phyloP scores from a whole-genome alignment of 495 filamentous ascomycete genomes.

The Neurospora sp. region DNA sequence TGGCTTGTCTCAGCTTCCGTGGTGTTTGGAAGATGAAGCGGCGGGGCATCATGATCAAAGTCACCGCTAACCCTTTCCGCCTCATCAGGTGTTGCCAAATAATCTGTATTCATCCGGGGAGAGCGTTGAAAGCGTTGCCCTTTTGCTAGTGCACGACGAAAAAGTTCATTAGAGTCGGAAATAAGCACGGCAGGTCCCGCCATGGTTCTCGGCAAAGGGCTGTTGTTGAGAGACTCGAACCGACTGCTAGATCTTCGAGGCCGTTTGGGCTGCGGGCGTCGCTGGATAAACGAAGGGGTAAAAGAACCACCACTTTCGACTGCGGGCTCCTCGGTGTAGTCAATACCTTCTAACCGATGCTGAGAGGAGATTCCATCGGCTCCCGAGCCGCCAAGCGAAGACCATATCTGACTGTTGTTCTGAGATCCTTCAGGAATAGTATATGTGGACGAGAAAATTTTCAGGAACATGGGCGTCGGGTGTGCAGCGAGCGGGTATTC shows the following conservation, averaged over 20 bases:
- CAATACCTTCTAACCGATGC: not conserved
- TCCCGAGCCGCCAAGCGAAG: slow-evolving; percentile 44
- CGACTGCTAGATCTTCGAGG: slow-evolving; percentile 15
- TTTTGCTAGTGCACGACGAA: slow-evolving; percentile 25
- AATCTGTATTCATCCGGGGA: slow-evolving; percentile 9
- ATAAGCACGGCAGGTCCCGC: not conserved
- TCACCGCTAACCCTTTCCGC: slow-evolving; percentile 23
- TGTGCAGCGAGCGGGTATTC: slow-evolving; percentile 78
- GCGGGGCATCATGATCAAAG: slow-evolving; percentile 11
- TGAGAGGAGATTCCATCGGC: not conserved
- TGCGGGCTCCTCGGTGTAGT: not conserved
- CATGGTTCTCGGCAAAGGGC: slow-evolving; percentile 14
- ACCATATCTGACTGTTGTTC: slow-evolving; percentile 47
- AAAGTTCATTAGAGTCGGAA: slow-evolving; percentile 3
- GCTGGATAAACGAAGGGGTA: not conserved
- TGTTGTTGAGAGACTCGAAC: slow-evolving; percentile 27
- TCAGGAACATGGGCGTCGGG: slow-evolving; percentile 32
- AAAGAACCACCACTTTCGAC: not conserved
- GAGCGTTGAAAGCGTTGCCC: slow-evolving; percentile 11
- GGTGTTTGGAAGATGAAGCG: slow-evolving; percentile 23
- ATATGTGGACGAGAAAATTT: not conserved
- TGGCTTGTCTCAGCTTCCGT: slow-evolving; percentile 33
- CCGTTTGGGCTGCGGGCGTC: not conserved
- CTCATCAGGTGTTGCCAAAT: slow-evolving; percentile 40
- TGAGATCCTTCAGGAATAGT: slow-evolving; percentile 22